phyloP scores from a whole-genome alignment of 2,329 filamentous ascomycete species.

The Pseudogymnoascus sp. region DNA sequence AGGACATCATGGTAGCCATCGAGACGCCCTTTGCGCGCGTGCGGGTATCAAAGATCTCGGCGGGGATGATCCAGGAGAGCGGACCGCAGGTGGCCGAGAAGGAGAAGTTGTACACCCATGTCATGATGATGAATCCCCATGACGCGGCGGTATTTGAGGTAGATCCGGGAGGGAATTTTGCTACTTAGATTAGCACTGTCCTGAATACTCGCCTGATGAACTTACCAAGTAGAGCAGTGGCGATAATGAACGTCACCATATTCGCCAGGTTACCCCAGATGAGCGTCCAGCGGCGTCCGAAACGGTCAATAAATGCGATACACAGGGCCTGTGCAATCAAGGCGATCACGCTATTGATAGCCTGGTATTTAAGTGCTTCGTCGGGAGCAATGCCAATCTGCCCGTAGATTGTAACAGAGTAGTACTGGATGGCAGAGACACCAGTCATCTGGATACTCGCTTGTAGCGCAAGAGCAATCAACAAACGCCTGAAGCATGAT shows the following conservation, averaged over 20 bases:
- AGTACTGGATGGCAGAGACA: slow-evolving; percentile 56
- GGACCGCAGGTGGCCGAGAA: slow-evolving; percentile 65
- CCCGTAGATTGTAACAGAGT: slow-evolving; percentile 47
- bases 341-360: slow-evolving; percentile 55
- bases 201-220: slow-evolving; percentile 2
- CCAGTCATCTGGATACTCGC: slow-evolving; percentile 60
- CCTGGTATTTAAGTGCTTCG: slow-evolving; percentile 54
- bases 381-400: slow-evolving; percentile 50
- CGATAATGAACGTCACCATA: slow-evolving; percentile 63
- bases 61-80: slow-evolving; percentile 52
- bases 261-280: slow-evolving; percentile 66
- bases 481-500: slow-evolving; percentile 53
- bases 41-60: slow-evolving; percentile 70
- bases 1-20: slow-evolving; percentile 63
- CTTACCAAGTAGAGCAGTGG: slow-evolving; percentile 40
- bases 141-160: slow-evolving; percentile 44
- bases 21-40: slow-evolving; percentile 67
- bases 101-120: slow-evolving; percentile 73
- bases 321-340: slow-evolving; percentile 50
- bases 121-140: slow-evolving; percentile 69
- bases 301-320: slow-evolving; percentile 55
- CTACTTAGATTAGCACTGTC: slow-evolving; percentile 18
- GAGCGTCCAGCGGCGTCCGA: slow-evolving; percentile 63
- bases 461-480: slow-evolving; percentile 52
- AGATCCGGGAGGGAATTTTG: slow-evolving; percentile 50